Conservation (phyloP, 1,284 basidiomycete genomes). For the Ceratobasidium sp. region DNA sequence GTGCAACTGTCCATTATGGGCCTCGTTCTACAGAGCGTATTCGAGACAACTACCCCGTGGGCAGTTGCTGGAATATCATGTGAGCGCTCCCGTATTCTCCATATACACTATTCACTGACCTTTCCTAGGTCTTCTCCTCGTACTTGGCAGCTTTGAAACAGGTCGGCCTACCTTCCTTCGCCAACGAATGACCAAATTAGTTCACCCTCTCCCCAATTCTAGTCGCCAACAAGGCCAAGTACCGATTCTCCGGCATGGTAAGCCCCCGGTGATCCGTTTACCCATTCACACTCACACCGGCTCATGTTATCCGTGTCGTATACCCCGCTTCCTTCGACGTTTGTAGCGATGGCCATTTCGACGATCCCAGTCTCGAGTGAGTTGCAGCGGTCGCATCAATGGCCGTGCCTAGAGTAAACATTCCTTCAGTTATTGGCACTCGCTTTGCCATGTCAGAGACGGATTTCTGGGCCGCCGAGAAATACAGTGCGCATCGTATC, state of each 20-base stretch:
- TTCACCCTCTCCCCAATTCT: slow-evolving; percentile 27
- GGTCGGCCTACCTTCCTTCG: slow-evolving; percentile 59
- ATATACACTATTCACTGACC: background rate
- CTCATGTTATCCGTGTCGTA: background rate
- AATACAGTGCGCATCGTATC: slow-evolving; percentile 70
- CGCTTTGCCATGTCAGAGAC: slow-evolving; percentile 80
- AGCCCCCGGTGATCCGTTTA: slow-evolving; percentile 48
- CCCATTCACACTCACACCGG: slow-evolving; percentile 2
- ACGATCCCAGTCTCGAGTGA: slow-evolving; percentile 79
- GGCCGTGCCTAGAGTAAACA: background rate
- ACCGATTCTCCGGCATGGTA: slow-evolving; percentile 81
- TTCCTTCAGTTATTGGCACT: slow-evolving; percentile 67
- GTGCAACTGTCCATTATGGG: slow-evolving; percentile 81
- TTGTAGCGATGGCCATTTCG: slow-evolving; percentile 76
- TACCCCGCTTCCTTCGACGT: slow-evolving; percentile 74
- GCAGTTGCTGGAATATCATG: slow-evolving; percentile 78
- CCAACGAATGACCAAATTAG: background rate
- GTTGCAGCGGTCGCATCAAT: background rate
- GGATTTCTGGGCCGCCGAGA: slow-evolving; percentile 84
- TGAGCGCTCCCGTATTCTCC: slow-evolving; percentile 57
- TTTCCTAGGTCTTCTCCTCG: slow-evolving; percentile 70
- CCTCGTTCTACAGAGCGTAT: slow-evolving; percentile 76
- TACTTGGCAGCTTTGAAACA: slow-evolving; percentile 69
- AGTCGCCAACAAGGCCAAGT: slow-evolving; percentile 79
- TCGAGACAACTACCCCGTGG: slow-evolving; percentile 79